Base-by-base conservation (phyloP, 108 stramenopile species). In the Phaeodactylum tricornutum region DNA sequence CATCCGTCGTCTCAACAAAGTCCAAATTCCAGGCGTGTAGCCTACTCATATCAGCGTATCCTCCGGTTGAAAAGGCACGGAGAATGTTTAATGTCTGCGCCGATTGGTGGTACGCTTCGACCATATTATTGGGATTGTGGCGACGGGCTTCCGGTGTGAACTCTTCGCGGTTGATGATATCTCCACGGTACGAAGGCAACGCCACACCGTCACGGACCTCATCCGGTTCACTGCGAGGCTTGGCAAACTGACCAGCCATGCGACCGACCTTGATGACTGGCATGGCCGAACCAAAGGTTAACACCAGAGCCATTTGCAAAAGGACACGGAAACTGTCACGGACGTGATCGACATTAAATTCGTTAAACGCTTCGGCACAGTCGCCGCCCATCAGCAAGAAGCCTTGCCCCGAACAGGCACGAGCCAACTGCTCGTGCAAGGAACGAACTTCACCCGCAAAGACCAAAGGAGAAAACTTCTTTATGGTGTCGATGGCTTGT, bases 301-400 rank as follows among this genome's bases (percentile, higher is more conserved):
- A 53, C 6, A 95, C 84, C 24, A 97, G 78, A 15, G 94, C 69
- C 98, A 96, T 96, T 67, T 92, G 90, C 53, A 93, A 61, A 22
- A 93, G 58, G 30, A 93, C 79, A 29, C 92, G 80, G 76, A 96
- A 96, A 45, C 93, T 89, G 59, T 94, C 95, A 27, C 95, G 80
- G 27, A 96, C 77, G 50, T 94, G 92, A 68, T 94, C 88, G 11
- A 89, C 93, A 57, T 86, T 84, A 74, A 90, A 93, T 56, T 93
- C 85, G 42, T 87, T 72, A 59, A 97, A 95, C 51, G 81, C 70
- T 64, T 97, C 96, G 20, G 98, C 96, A 66, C 96, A 99, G 68
- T 99, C 98, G 8, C 98, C 98, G 9, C 96, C 98, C 92, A 97
- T 96, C 42, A 99, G 75, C 38, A 99, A 68, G 58, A 99, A 97